Base-by-base conservation (phyloP, 768 basidiomycete genomes). In the Pleurotus djamor region DNA sequence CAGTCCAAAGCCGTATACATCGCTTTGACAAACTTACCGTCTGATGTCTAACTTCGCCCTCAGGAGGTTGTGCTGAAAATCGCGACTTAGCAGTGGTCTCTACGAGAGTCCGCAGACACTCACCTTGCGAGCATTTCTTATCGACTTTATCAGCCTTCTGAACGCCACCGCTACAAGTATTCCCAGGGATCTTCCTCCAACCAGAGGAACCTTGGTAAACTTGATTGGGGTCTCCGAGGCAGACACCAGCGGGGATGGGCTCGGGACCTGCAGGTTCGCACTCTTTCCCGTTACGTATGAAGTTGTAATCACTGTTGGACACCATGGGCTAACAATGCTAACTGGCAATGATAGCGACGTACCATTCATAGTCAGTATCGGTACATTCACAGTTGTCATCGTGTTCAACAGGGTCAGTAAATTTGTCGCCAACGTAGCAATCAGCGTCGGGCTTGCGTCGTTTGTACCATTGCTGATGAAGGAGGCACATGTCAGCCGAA, bases 281-380 rank as follows among this genome's bases (percentile, higher is more conserved):
- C 59, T 87, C 70, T 32, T 83, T 77, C 10, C 84, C 88, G 59
- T 88, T 83, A 21, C 86, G 85, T 48, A 96, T 77, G 65, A 81
- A 96, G 71, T 96, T 96, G 74, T 91, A 98, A 75, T 96, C 95
- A 63, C 94, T 96, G 3, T 36, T 7, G 34, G 13, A 36, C 35
- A 49, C n/a, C 38, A 44, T 5, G 16, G 43, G 21, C 13, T 33
- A 58, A 35, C 48, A 21, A 13, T 55, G 13, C 6, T 16, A 43
- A 48, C 9, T 21, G 8, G 3, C n/a, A 6, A 58, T 17, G n/a
- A 50, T 57, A 48, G 6, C 16, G 64, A 28, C 63, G 17, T 64
- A 96, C 95, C 96, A 99, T 71, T 99, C 97, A 65, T 86, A 99
- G 69, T 99, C 97, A 10, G 86, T 86, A 62, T 94, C 90, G 1